Percentiles rank a stretch among this genome's conserved stretches.
These are phyloP conservation scores for Protomyces inundatus DNA, from an alignment of 1,139 yeast species.

Conservation along the genomic window DNA sequence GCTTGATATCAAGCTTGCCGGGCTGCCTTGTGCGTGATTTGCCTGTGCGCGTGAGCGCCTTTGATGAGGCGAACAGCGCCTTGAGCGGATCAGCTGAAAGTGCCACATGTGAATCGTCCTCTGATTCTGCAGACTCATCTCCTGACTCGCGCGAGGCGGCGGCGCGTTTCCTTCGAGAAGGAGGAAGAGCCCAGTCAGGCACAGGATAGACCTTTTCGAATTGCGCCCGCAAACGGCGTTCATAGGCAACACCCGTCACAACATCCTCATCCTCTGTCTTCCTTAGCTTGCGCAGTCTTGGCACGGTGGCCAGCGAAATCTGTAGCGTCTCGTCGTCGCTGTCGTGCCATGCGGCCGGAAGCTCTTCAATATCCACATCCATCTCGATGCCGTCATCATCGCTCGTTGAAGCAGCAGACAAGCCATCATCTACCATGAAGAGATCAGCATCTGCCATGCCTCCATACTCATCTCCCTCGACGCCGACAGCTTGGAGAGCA, in stretches of 20 bases:
- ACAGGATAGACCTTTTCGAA: constrained; percentile 52
- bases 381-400: constrained; percentile 26
- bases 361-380: constrained; percentile 37
- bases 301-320: constrained; percentile 57
- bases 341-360: constrained; percentile 74
- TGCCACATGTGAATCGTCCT: constrained; percentile 36
- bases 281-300: constrained; percentile 68
- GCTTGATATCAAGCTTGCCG: constrained; percentile 61
- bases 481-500: constrained; percentile 37
- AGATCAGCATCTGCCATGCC: constrained; percentile 36
- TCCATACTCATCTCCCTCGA: constrained; percentile 40
- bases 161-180: constrained; percentile 28
- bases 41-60: constrained; percentile 49
- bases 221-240: constrained; percentile 69
- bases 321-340: constrained; percentile 78
- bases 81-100: constrained; percentile 46
- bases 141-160: constrained; percentile 33
- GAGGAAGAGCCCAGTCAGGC: constrained; percentile 79
- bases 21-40: constrained; percentile 58
- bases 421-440: constrained; percentile 27
- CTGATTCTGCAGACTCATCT: constrained; percentile 36
- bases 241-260: constrained; percentile 63
- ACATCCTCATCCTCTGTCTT: constrained; percentile 54
- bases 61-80: constrained; percentile 55
- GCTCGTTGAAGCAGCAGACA: constrained; percentile 37